Percentiles rank a stretch among this genome's conserved stretches.
These are phyloP conservation scores for Pichia sp. DNA, from an alignment of 1,139 yeast genomes.

Conservation along the genomic window DNA sequence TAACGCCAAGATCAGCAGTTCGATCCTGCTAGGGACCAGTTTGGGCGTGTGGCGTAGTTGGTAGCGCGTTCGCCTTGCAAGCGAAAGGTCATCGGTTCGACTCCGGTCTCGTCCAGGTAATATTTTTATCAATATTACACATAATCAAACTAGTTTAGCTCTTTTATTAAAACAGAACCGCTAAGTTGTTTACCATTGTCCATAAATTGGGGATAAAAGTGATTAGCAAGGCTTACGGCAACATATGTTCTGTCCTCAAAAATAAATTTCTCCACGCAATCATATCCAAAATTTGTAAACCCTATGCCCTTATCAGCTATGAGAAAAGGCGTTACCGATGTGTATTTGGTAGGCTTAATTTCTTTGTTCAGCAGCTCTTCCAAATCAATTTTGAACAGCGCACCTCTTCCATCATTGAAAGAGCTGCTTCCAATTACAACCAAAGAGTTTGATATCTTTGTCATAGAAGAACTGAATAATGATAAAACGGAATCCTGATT, in stretches of 20 bases:
- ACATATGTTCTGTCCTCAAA: slow-evolving; percentile 28
- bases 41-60: slow-evolving; percentile 5
- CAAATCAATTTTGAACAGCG: slow-evolving; percentile 40
- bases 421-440: slow-evolving; percentile 25
- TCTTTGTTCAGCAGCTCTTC: slow-evolving; percentile 21
- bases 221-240: slow-evolving; percentile 46
- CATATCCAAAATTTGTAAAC: slow-evolving; percentile 40
- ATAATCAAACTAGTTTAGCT: background rate
- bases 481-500: slow-evolving; percentile 10
- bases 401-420: slow-evolving; percentile 39
- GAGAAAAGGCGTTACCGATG: slow-evolving; percentile 18
- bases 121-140: background rate
- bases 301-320: slow-evolving; percentile 31
- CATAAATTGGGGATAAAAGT: slow-evolving; percentile 11
- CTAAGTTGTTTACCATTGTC: background rate
- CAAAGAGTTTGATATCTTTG: slow-evolving; percentile 5
- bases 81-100: slow-evolving; percentile 64
- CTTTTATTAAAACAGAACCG: slow-evolving; percentile 2
- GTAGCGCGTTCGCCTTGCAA: slow-evolving; percentile 47
- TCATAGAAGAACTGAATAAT: slow-evolving; percentile 24
- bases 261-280: slow-evolving; percentile 28
- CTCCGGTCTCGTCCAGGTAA: slow-evolving; percentile 54
- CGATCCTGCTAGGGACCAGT: slow-evolving; percentile 79
- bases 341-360: slow-evolving; percentile 1
- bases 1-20: slow-evolving; percentile 47